phyloP scores from a whole-genome alignment of 2,329 filamentous ascomycete genomes.

The Alternaria incomplexa region DNA sequence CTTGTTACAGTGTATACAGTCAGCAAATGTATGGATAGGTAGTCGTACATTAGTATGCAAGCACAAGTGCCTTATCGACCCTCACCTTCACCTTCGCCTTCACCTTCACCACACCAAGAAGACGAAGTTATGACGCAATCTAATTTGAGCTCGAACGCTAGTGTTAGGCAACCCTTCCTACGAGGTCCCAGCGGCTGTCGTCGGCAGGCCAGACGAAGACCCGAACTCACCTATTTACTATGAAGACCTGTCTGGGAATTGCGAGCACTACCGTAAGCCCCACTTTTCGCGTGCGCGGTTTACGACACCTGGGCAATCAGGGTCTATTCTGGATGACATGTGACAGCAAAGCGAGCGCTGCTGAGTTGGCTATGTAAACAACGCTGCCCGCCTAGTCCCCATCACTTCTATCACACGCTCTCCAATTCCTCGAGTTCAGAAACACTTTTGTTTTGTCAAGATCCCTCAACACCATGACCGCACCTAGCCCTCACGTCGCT shows the following conservation, averaged over 20 bases:
- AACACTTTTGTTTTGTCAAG: background rate
- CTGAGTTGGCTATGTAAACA: conserved; percentile 6
- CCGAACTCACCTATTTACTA: conserved; percentile 13
- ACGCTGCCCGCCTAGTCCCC: background rate
- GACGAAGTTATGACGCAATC: background rate
- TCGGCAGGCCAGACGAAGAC: conserved; percentile 10
- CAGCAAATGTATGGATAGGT: too few species aligned
- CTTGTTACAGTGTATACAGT: too few species aligned
- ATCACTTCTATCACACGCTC: conserved; percentile 1
- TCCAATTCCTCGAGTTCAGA: background rate
- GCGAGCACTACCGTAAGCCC: conserved; percentile 5
- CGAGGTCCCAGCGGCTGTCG: conserved; percentile 1
- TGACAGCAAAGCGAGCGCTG: background rate
- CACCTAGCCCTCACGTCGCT: background rate
- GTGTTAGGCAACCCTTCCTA: conserved; percentile 5
- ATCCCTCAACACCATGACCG: background rate
- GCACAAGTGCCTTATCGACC: too few species aligned
- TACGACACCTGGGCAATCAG: background rate
- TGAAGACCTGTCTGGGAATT: conserved; percentile 10
- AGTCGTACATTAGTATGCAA: too few species aligned
- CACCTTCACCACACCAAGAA: background rate
- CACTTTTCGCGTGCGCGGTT: conserved; percentile 2
- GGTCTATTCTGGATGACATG: background rate
- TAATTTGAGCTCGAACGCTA: background rate
- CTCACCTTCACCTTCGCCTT: background rate